Percentiles rank a stretch among this genome's conserved stretches.
phyloP scores from a whole-genome alignment of 2,329 filamentous ascomycete genomes.

The Thermothelomyces thermophilus region DNA sequence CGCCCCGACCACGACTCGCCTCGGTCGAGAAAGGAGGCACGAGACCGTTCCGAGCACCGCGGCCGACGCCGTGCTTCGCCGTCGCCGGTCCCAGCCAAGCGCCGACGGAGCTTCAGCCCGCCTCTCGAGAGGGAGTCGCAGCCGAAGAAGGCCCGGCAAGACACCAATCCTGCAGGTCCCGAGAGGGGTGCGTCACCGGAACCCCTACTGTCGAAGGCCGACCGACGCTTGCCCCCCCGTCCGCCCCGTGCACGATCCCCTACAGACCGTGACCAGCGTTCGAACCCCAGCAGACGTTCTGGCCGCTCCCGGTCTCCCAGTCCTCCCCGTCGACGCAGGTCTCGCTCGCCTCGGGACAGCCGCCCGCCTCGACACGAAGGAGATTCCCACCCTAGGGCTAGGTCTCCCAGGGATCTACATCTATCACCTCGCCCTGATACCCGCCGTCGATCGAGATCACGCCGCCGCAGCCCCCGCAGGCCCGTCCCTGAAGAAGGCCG shows the following conservation, averaged over 20 bases:
- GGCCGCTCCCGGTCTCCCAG: conserved; percentile 21
- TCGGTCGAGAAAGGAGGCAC: conserved; percentile 12
- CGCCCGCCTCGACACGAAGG: conserved; percentile 3
- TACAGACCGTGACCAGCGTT: conserved; percentile 23
- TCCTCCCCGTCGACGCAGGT: conserved; percentile 23
- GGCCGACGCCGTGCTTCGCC: conserved; percentile 21
- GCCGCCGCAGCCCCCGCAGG: conserved; percentile 20
- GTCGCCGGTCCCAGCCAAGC: conserved; percentile 25
- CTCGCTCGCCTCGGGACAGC: conserved; percentile 23
- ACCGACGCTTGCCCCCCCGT: conserved; percentile 15
- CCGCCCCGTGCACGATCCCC: conserved; percentile 23
- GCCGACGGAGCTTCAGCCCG: conserved; percentile 28
- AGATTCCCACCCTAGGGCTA: conserved; percentile 14
- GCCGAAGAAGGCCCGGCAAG: conserved; percentile 23
- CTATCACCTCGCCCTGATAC: conserved; percentile 18
- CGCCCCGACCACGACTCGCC: conserved; percentile 5
- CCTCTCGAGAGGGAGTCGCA: conserved; percentile 19
- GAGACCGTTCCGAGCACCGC: conserved; percentile 10
- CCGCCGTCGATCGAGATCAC: conserved; percentile 23
- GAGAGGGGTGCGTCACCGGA: conserved; percentile 16
- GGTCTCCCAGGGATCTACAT: conserved; percentile 21
- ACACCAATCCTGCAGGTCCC: conserved; percentile 17
- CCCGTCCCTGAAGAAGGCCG: conserved; percentile 20
- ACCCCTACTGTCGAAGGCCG: conserved; percentile 11
- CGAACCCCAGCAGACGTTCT: conserved; percentile 22